Evolutionary conservation across 495 filamentous ascomycete genomes (phyloP).

Genomic region (Endocarpon pusillum): DNA sequence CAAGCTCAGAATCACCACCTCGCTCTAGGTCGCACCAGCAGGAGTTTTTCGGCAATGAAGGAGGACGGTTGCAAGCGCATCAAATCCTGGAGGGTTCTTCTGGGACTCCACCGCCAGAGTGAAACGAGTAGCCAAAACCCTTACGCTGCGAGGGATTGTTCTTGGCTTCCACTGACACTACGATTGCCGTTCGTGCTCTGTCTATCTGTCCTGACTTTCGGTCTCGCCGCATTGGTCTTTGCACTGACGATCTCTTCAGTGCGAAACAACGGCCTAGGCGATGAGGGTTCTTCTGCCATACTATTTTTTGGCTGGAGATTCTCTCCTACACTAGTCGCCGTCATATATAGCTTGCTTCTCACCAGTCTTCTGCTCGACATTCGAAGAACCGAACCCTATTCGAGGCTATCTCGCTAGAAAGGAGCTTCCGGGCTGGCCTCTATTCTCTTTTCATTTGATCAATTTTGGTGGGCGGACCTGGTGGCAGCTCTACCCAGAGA

Average conservation of each 20-base stretch:
- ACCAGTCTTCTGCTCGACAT: slow-evolving; percentile 16
- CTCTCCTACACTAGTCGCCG: slow-evolving; percentile 16
- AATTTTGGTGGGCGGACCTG: slow-evolving; percentile 15
- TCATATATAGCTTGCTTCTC: slow-evolving; percentile 17
- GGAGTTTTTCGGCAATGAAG: background rate
- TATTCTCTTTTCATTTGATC: slow-evolving; percentile 10
- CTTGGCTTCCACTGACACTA: background rate
- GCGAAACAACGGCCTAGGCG: slow-evolving; percentile 14
- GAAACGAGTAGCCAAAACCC: background rate
- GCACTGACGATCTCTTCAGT: background rate
- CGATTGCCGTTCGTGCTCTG: background rate
- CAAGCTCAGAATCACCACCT: no score
- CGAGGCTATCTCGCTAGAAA: slow-evolving; percentile 14
- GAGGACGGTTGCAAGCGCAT: background rate
- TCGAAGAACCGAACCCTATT: slow-evolving; percentile 19
- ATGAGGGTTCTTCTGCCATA: slow-evolving; percentile 13
- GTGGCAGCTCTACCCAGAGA: slow-evolving; percentile 12
- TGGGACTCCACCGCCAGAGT: background rate
- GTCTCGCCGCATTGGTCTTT: background rate
- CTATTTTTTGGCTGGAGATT: slow-evolving; percentile 19
- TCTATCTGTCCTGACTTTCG: background rate
- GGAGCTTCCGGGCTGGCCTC: slow-evolving; percentile 12
- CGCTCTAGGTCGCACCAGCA: background rate
- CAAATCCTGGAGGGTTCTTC: background rate
- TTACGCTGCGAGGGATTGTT: background rate